A percentile compares a stretch with the other conserved stretches of the same genome.
Evolutionary conservation across 2,329 filamentous ascomycete genomes (phyloP).

Genomic region (Lecanicillium sp.): DNA sequence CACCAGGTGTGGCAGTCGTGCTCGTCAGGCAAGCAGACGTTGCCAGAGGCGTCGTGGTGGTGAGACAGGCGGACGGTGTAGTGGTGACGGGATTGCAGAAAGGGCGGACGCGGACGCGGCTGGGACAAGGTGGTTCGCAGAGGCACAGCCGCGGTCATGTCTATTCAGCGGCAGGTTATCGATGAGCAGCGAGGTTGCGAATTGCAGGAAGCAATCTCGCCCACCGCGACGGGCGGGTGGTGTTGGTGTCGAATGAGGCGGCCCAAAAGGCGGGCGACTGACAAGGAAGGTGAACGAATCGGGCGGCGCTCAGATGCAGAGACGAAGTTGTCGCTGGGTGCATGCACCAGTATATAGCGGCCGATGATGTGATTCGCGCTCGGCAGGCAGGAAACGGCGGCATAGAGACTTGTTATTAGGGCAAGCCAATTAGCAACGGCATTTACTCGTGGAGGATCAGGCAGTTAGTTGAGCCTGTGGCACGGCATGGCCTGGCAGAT

Average conservation of each 20-base stretch:
- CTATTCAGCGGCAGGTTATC: not conserved
- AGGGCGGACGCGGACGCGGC: not conserved
- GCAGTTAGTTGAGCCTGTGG: slow-evolving; percentile 4
- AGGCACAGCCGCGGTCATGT: not conserved
- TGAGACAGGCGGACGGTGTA: slow-evolving; percentile 8
- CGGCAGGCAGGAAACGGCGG: not conserved
- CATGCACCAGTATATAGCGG: not conserved
- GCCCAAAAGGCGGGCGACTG: slow-evolving; percentile 2
- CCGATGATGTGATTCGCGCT: not conserved
- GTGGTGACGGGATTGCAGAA: slow-evolving; percentile 5
- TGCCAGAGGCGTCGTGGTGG: slow-evolving; percentile 2
- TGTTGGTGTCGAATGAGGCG: slow-evolving; percentile 2
- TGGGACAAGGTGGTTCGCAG: not conserved
- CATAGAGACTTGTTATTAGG: not conserved
- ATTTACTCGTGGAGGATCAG: not conserved
- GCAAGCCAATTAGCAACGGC: not conserved
- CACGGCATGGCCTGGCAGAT: slow-evolving; percentile 2
- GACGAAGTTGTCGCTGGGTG: not conserved
- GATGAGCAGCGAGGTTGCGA: not conserved
- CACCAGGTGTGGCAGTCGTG: not conserved
- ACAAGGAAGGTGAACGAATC: not conserved
- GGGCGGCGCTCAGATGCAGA: slow-evolving; percentile 3
- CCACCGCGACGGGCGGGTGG: not conserved
- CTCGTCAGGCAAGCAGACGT: slow-evolving; percentile 1
- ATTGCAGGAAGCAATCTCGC: not conserved